Percentiles rank a stretch among this genome's conserved stretches.
Evolutionary conservation across 176 grass and related monocot genomes (phyloP).

Genomic region (Oryza officinalis): DNA sequence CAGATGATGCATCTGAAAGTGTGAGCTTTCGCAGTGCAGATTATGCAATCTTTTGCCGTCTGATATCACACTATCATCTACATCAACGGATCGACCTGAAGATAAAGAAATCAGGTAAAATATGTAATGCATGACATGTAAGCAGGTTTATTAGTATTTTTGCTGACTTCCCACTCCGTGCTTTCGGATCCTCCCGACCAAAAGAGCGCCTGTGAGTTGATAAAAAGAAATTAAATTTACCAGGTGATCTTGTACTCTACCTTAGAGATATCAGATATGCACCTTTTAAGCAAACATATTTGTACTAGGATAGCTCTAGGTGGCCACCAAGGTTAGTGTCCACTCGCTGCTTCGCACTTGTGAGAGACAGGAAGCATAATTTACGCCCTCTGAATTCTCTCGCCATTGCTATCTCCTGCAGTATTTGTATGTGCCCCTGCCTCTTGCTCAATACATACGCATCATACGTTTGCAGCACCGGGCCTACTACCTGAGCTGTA

Average conservation of each 20-base stretch:
- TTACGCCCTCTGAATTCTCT: constrained; percentile 17
- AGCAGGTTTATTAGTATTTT: constrained; percentile 17
- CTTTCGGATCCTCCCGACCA: constrained; percentile 22
- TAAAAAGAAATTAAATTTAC: background rate
- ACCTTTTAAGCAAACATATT: background rate
- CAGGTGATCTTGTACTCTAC: background rate
- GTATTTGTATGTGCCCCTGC: background rate
- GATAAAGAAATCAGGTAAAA: background rate
- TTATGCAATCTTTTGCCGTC: background rate
- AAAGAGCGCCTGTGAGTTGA: background rate
- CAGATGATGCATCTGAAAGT: constrained; percentile 18
- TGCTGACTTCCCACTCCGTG: constrained; percentile 1
- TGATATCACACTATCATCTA: background rate
- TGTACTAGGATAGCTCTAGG: constrained; percentile 10
- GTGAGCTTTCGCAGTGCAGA: background rate
- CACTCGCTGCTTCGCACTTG: constrained; percentile 22
- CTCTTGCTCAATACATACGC: background rate
- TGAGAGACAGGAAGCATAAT: constrained; percentile 37
- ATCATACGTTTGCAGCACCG: background rate
- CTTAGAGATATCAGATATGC: constrained; percentile 28
- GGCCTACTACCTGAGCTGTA: background rate
- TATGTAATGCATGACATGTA: constrained; percentile 15
- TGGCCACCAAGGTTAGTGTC: constrained; percentile 17
- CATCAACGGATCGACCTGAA: constrained; percentile 12
- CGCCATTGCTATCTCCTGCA: background rate